Evolutionary conservation across 2,329 filamentous ascomycete species (phyloP), one percentile per base, ranked within the genome.

Genomic region (Exophiala phaeomuriformis): DNA sequence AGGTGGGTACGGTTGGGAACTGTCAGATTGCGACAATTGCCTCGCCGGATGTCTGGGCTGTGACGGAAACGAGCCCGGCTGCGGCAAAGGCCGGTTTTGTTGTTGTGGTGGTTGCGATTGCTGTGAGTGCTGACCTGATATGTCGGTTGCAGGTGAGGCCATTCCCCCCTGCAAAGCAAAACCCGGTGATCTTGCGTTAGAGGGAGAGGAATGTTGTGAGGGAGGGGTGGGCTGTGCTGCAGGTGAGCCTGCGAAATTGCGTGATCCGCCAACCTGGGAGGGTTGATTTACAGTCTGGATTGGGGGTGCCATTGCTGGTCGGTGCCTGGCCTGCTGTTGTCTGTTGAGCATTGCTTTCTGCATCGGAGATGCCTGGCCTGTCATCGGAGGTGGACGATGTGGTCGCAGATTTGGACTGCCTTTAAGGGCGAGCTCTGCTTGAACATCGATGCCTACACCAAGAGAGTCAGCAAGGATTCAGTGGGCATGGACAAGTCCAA

Each of bases 391-490:
- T 80, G 84, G 55, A 12, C 58, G 58, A 37, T 57, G 57, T 78
- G 69, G 67, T 36, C 66, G 85, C 59, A 93, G 77, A 65, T 84
- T 86, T 49, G 90, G 89, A 72, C 87, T 94, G 64, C 86, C 88
- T 76, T 96, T 97, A 68, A 90, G 85, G 60, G 88, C 87, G 64
- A 98, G 80, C 73, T 97, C 93, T 59, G 90, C 88, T 74, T 97
- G 90, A 46, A 98, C 93, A 77, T 98, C 91, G 71, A 97, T 95
- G 64, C 90, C 90, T 94, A 32, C 1, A 12, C 19, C 41, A 12
- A 9, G 7, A 29, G 19, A 30, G 48, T 44, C 3, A 44, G 39
- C 43, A 35, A 46, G 28, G 8, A 6, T 41, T 10, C 28, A 33
- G 46, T 2, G 29, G 40, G 4, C 31, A 36, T 47, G 33, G 40